Base-by-base conservation (phyloP, 2,329 filamentous ascomycete species). In the Claviceps maximensis region DNA sequence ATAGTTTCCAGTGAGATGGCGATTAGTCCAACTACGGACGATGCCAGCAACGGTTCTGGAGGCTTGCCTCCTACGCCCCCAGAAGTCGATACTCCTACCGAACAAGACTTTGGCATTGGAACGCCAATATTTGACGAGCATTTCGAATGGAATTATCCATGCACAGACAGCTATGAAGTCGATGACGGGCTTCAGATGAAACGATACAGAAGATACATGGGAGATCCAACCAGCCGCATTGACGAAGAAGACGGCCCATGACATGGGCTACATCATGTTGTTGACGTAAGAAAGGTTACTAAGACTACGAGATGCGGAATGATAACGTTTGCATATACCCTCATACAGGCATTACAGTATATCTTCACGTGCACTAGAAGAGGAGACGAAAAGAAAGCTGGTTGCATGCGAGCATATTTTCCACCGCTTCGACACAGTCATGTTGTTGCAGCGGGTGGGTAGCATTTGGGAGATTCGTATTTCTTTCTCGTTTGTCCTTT, bases 101-200 rank as follows among this genome's bases (percentile, higher is more conserved):
- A 65, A 9, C 60, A 57, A 54, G 59, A 61, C 23, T 63, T 58
- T 21, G 56, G 59, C 27, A 50, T 62, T 17, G 58, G 54, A 55
- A 63, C 53, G 56, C 58, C 52, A 50, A 57, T 56, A 1, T 53
- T 59, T 36, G 62, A 60, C 3, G 63, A 63, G 40, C 42, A 57
- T 6, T 54, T 55, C 9, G 65, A 68, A 19, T 58, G 55, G 33
- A 62, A 65, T 51, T 69, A 67, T 53, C 62, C 56, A 6, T 67
- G 59, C 53, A 54, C 56, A 10, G 65, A 69, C 38, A 58, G 55
- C 33, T 53, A 58, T 19, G 66, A 68, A 50, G 53, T 48, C 29
- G 68, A 70, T n/a, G 61, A 60, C 42, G 64, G 62, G 9, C 55
- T 70, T 44, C 64, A 69, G 50, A 64, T 71, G 54, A 67, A 67